Conservation (phyloP, 495 filamentous ascomycete genomes). For the Xylona heveae region DNA sequence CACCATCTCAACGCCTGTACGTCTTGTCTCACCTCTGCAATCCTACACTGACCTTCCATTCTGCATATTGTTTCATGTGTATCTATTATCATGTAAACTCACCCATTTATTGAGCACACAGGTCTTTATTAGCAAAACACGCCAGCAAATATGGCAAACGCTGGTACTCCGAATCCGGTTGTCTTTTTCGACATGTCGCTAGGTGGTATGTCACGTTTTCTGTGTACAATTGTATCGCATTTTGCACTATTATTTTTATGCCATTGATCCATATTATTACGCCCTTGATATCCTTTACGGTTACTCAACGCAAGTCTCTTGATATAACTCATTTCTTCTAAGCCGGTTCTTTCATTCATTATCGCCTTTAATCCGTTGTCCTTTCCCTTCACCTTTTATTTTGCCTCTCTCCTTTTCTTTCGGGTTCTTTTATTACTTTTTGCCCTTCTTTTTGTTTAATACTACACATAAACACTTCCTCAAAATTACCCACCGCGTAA, state of each 20-base stretch:
- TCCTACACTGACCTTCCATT: too few species aligned
- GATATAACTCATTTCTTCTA: neutral
- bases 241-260: neutral
- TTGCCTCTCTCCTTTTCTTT: too few species aligned
- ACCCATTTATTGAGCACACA: too few species aligned
- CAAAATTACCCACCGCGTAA: neutral
- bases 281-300: neutral
- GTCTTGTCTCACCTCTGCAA: too few species aligned
- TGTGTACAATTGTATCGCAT: conserved; percentile 2
- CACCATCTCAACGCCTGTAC: too few species aligned
- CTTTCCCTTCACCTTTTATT: neutral
- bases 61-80: too few species aligned
- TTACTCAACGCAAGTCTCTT: neutral
- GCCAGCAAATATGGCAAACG: neutral
- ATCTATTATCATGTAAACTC: too few species aligned
- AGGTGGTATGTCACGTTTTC: conserved; percentile 38
- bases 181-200: conserved; percentile 92
- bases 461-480: too few species aligned
- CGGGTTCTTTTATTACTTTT: too few species aligned
- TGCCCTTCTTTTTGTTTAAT: too few species aligned
- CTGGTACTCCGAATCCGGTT: conserved; percentile 26
- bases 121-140: neutral
- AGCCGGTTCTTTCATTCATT: neutral
- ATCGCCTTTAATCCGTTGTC: neutral
- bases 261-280: neutral